phyloP scores from a whole-genome alignment of 768 basidiomycete species.

The Suillus weaverae region DNA sequence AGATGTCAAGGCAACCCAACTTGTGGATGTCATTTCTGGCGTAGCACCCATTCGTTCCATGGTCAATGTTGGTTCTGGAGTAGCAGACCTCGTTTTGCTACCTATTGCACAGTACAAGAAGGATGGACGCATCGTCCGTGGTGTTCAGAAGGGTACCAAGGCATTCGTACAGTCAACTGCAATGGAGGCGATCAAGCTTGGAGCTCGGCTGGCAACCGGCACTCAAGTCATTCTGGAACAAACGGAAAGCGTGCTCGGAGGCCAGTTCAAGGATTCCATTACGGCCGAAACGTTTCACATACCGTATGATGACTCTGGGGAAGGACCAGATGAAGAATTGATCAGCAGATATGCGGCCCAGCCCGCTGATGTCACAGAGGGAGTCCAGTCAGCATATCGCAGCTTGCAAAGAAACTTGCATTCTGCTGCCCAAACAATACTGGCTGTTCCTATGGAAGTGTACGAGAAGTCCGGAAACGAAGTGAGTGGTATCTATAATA shows the following conservation, averaged over 20 bases:
- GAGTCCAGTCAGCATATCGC: conserved; percentile 88
- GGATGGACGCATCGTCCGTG: conserved; percentile 89
- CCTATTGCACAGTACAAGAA: conserved; percentile 98
- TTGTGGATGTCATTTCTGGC: conserved; percentile 95
- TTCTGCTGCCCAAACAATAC: conserved; percentile 95
- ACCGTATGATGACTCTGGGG: conserved; percentile 34
- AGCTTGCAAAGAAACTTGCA: conserved; percentile 85
- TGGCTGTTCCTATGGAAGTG: conserved; percentile 99
- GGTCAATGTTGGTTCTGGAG: conserved; percentile 96
- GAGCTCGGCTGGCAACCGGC: conserved; percentile 91
- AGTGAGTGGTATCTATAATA: conserved; percentile 43
- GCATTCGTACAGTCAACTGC: conserved; percentile 94
- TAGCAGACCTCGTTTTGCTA: conserved; percentile 92
- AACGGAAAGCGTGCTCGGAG: conserved; percentile 88
- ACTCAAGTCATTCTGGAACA: conserved; percentile 98
- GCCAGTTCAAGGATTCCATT: conserved; percentile 64
- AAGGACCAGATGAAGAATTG: conserved; percentile 47
- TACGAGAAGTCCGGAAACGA: conserved; percentile 93
- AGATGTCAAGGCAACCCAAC: conserved; percentile 97
- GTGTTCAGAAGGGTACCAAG: conserved; percentile 91
- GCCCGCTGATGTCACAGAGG: conserved; percentile 80
- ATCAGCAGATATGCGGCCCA: conserved; percentile 94
- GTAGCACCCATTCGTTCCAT: conserved; percentile 95
- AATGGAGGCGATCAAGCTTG: conserved; percentile 92
- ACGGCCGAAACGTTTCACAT: conserved; percentile 67